Evolutionary conservation across 129 eudicot genomes (phyloP).

Genomic region (Flaveria ramosissima): DNA sequence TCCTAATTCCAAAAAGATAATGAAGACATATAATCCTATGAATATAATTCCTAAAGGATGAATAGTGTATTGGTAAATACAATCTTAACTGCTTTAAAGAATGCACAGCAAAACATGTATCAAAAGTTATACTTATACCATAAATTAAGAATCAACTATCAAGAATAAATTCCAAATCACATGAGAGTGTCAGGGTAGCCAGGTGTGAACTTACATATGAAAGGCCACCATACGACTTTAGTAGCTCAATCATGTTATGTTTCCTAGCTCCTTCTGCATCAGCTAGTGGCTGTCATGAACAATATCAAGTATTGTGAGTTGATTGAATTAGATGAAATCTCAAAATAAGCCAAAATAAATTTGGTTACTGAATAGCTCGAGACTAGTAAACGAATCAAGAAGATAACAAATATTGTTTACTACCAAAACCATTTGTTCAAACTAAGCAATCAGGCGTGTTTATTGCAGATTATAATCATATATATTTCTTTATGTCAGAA

Average conservation of each 20-base stretch:
- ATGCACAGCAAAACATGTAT: constrained; percentile 13
- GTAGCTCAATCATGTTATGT: constrained; percentile 72
- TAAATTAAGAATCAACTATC: neutral
- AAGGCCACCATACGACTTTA: constrained; percentile 81
- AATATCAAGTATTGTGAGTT: constrained; percentile 30
- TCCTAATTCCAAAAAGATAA: neutral
- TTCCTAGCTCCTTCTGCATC: constrained; percentile 98
- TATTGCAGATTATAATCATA: neutral
- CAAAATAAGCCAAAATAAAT: neutral
- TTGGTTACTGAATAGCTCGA: neutral
- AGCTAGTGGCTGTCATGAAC: constrained; percentile 85
- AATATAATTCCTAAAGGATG: neutral
- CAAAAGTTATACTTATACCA: neutral
- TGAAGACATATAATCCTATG: neutral
- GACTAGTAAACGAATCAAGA: constrained; percentile 12
- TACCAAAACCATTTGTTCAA: neutral
- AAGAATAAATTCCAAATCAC: neutral
- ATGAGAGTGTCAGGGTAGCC: neutral
- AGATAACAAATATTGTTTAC: neutral
- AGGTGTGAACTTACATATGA: constrained; percentile 72
- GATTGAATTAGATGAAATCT: constrained; percentile 8
- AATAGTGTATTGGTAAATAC: neutral
- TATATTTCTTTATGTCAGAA: constrained; percentile 1
- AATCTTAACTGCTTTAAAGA: neutral
- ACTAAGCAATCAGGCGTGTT: constrained; percentile 10